Conservation (phyloP, 2,329 filamentous ascomycete genomes). For the Aspergillus ochraceoroseus region DNA sequence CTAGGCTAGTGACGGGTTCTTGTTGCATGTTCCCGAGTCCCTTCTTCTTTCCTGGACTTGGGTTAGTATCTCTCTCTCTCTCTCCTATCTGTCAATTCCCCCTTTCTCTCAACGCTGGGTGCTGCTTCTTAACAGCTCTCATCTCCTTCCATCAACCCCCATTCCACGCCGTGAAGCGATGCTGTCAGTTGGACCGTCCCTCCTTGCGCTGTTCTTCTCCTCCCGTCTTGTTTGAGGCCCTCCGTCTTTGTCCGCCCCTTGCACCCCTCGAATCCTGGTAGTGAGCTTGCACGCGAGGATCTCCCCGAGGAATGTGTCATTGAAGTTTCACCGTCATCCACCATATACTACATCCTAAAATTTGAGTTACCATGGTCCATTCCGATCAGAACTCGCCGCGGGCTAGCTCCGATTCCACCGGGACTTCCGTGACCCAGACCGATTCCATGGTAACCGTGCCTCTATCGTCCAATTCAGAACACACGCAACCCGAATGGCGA, state of each 20-base stretch:
- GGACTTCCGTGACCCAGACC: constrained; percentile 33
- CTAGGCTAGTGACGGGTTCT: too few species aligned
- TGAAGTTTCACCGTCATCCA: constrained; percentile 4
- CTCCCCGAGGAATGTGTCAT: constrained; percentile 11
- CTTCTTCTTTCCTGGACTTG: constrained; percentile 1
- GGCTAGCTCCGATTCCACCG: constrained; percentile 20
- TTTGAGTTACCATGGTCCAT: constrained; percentile 24
- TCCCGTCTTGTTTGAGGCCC: constrained; percentile 13
- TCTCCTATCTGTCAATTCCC: constrained; percentile 8
- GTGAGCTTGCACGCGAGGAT: not conserved
- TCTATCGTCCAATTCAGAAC: constrained; percentile 53
- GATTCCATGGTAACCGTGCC: constrained; percentile 76
- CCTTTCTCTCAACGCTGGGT: constrained; percentile 2
- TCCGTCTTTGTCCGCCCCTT: constrained; percentile 8
- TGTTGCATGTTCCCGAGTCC: too few species aligned
- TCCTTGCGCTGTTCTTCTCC: constrained; percentile 17
- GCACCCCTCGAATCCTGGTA: constrained; percentile 3
- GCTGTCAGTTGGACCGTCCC: constrained; percentile 15
- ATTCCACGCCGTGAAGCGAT: constrained; percentile 15
- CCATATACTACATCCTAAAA: too few species aligned
- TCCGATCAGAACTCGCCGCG: constrained; percentile 24
- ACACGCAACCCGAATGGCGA: constrained; percentile 47
- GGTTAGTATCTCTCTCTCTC: constrained; percentile 1
- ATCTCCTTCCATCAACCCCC: not conserved
- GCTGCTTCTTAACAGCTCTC: too few species aligned